These are phyloP conservation scores for Dactylellina haptotyla DNA, from an alignment of 2,329 filamentous ascomycete genomes.

Conservation along the genomic window DNA sequence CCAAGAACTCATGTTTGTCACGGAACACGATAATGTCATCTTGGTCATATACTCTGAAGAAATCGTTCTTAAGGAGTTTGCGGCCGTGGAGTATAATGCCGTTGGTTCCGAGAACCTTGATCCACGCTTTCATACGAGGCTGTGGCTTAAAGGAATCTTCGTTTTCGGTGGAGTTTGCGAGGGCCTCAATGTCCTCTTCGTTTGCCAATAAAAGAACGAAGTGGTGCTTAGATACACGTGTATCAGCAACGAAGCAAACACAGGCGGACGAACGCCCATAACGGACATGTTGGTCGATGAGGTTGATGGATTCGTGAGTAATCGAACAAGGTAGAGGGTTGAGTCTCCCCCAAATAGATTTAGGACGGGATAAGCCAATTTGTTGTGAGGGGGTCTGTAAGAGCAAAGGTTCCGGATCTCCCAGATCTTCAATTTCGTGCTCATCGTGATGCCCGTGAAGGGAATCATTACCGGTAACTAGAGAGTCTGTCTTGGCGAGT, in stretches of 20 bases:
- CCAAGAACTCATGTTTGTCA: slow-evolving; percentile 54
- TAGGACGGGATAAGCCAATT: slow-evolving; percentile 43
- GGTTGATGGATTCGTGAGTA: slow-evolving; percentile 49
- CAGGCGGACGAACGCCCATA: slow-evolving; percentile 56
- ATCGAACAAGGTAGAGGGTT: slow-evolving; percentile 55
- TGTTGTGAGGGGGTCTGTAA: slow-evolving; percentile 11
- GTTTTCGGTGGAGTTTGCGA: slow-evolving; percentile 37
- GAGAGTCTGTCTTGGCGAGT: slow-evolving; percentile 44
- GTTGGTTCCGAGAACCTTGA: slow-evolving; percentile 55
- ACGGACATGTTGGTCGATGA: slow-evolving; percentile 55
- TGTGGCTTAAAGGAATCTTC: slow-evolving; percentile 52
- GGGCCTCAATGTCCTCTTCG: slow-evolving; percentile 33
- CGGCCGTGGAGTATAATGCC: slow-evolving; percentile 56
- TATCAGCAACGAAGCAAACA: slow-evolving; percentile 54
- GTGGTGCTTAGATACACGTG: slow-evolving; percentile 56
- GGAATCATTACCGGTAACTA: slow-evolving; percentile 33
- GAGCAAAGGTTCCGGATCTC: neutral
- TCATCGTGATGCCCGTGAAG: slow-evolving; percentile 1
- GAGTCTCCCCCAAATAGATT: slow-evolving; percentile 55
- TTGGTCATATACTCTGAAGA: slow-evolving; percentile 55
- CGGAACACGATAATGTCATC: slow-evolving; percentile 56
- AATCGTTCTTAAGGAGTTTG: slow-evolving; percentile 53
- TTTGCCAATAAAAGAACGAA: slow-evolving; percentile 55
- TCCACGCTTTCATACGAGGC: slow-evolving; percentile 56
- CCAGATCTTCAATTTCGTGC: neutral